A percentile compares a stretch with the other conserved stretches of the same genome.
These are phyloP conservation scores for Cenococcum geophilum DNA, from an alignment of 495 filamentous ascomycete genomes.

Conservation along the genomic window DNA sequence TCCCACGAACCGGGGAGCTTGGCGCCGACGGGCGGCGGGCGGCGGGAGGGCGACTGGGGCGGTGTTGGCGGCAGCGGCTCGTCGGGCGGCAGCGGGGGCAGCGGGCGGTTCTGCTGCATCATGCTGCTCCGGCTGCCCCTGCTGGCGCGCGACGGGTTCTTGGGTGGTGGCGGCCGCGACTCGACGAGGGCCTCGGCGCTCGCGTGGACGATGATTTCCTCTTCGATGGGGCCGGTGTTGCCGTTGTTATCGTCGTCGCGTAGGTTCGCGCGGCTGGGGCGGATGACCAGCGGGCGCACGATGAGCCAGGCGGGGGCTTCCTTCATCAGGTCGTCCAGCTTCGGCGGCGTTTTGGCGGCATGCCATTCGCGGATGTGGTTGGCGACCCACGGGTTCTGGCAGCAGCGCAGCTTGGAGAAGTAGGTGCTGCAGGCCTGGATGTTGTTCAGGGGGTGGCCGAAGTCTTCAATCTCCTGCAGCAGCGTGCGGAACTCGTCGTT, in stretches of 20 bases:
- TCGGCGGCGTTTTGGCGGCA: slow-evolving; percentile 5
- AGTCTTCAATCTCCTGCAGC: slow-evolving; percentile 23
- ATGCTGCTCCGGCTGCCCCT: no score
- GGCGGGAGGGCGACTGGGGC: not conserved
- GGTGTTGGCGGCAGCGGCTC: not conserved
- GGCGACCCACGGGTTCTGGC: slow-evolving; percentile 30
- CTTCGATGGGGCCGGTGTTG: no score
- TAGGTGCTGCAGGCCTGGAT: slow-evolving; percentile 27
- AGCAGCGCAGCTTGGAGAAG: slow-evolving; percentile 31
- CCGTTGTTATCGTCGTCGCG: not conserved
- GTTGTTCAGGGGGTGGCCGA: slow-evolving; percentile 23
- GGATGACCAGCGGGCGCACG: slow-evolving; percentile 18
- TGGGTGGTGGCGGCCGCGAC: not conserved
- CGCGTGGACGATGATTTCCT: slow-evolving; percentile 4
- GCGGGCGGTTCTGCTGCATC: not conserved
- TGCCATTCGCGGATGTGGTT: slow-evolving; percentile 28
- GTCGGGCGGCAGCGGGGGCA: not conserved
- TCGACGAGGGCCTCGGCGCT: not conserved
- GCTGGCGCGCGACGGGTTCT: not conserved
- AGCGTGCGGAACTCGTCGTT: slow-evolving; percentile 22
- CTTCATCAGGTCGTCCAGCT: slow-evolving; percentile 19
- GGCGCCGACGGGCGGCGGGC: not conserved
- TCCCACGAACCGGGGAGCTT: not conserved
- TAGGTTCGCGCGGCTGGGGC: not conserved
- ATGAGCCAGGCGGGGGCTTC: slow-evolving; percentile 27